Evolutionary conservation across 768 basidiomycete species (phyloP), one percentile per base, ranked within the genome.

Genomic region (Leccinum broughii): DNA sequence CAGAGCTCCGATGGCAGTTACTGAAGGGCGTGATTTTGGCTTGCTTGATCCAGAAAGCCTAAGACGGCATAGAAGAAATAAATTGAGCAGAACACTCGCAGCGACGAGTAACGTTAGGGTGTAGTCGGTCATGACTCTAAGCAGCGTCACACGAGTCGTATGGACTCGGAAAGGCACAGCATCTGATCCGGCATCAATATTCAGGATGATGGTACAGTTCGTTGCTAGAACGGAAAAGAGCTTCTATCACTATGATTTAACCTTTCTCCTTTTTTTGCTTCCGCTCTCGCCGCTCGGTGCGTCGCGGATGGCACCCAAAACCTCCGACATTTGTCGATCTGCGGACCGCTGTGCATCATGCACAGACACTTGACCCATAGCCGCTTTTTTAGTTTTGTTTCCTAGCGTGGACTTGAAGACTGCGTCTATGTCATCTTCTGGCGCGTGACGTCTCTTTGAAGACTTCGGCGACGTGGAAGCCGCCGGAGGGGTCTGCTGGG

Each of bases 341-440:
- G 64, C 62, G 13, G 54, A 24, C 22, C 54, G 59, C 51, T 58
- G 63, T 32, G 54, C 54, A 17, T 64, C 64, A 17, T 63, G 66
- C 3, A n/a, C 20, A 57, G 56, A 49, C 50, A 46, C 37, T 28
- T 41, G 49, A 41, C 60, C 70, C 28, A 89, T 68, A 4, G 81
- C 83, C 22, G 77, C 81, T 66, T 81, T 85, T 75, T 84, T 89
- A n/a, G 79, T 70, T 71, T 82, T 86, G 66, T 81, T 85, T 22
- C 86, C 86, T 20, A 88, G 68, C 22, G 76, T 77, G 49, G 77
- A 69, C 44, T 83, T 79, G 69, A 94, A 94, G 11, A 93, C 75
- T 3, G 76, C 81, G 58, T 93, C 92, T 55, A 94, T 93, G 69
- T 90, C 91, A 65, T 93, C 86, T 51, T 77, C 81, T 7, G 74